Conservation (phyloP, 345 rosid species). For the Nephelium lappaceum region DNA sequence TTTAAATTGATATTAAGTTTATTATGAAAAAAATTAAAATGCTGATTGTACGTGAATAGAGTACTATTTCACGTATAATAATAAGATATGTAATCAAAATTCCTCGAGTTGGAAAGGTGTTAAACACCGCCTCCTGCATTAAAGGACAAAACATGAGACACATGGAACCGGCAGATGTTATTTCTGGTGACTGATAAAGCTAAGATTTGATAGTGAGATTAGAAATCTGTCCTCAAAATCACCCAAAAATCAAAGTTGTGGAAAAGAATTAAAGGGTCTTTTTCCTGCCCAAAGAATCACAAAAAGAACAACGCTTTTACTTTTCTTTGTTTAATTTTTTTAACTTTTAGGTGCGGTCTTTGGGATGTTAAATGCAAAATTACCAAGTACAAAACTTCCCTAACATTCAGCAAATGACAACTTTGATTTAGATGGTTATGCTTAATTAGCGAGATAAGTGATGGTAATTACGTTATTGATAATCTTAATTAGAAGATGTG, state of each 20-base stretch:
- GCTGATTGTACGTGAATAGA: neutral
- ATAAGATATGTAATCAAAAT: neutral
- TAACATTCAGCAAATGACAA: conserved; percentile 27
- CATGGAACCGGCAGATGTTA: conserved; percentile 4
- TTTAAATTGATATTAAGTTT: no score
- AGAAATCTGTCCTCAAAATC: conserved; percentile 41
- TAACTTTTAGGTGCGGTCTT: conserved; percentile 41
- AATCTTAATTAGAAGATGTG: neutral
- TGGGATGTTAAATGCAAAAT: conserved; percentile 11
- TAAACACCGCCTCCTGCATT: neutral
- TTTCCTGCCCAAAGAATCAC: conserved; percentile 31
- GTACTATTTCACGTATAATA: no score
- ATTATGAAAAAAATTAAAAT: no score
- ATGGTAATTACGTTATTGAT: neutral
- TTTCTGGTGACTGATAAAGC: conserved; percentile 21
- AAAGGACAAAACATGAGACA: conserved; percentile 11
- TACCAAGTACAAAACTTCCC: conserved; percentile 26
- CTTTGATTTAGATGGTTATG: conserved; percentile 23
- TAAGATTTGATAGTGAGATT: conserved; percentile 23
- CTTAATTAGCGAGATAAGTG: neutral
- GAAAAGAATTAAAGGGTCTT: conserved; percentile 23
- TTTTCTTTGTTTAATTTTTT: conserved; percentile 12
- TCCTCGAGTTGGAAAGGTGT: neutral
- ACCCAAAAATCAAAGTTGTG: conserved; percentile 25
- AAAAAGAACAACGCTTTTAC: conserved; percentile 40